phyloP scores from a whole-genome alignment of 495 filamentous ascomycete species.

The Trichoderma asperelloides region DNA sequence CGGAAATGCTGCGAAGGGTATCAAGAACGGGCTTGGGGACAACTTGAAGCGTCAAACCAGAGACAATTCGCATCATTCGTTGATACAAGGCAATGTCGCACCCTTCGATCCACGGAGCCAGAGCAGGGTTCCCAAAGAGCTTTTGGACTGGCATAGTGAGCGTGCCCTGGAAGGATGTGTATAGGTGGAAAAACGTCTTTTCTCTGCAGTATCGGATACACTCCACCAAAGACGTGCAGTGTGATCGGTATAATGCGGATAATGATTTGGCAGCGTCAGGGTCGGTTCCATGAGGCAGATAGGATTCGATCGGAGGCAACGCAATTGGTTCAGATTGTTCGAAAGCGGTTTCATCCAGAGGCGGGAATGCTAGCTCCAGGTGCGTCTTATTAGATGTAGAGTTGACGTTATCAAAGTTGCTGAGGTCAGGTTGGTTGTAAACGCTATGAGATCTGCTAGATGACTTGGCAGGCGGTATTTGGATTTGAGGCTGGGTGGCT shows the following conservation, averaged over 20 bases:
- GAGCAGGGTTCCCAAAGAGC: conserved; percentile 67
- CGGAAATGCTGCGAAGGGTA: conserved; percentile 75
- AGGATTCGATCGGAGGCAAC: conserved; percentile 69
- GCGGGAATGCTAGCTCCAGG: conserved; percentile 58
- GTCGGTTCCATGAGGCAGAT: conserved; percentile 69
- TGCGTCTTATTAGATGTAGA: conserved; percentile 45
- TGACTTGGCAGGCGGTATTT: neutral
- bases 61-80: conserved; percentile 87
- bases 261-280: conserved; percentile 73
- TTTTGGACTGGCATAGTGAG: conserved; percentile 97
- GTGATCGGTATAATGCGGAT: conserved; percentile 78
- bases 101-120: conserved; percentile 89
- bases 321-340: conserved; percentile 56
- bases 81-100: conserved; percentile 93
- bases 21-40: conserved; percentile 76
- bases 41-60: conserved; percentile 76
- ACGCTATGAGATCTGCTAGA: conserved; percentile 29
- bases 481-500: conserved; percentile 14
- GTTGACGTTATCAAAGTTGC: conserved; percentile 34
- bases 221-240: conserved; percentile 91
- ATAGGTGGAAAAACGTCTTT: conserved; percentile 90
- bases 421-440: conserved; percentile 42
- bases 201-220: conserved; percentile 92
- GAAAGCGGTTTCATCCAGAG: conserved; percentile 40
- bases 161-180: conserved; percentile 89